These are phyloP conservation scores for Phyllostachys edulis DNA, from an alignment of 176 grass and related monocot genomes.

Conservation along the genomic window DNA sequence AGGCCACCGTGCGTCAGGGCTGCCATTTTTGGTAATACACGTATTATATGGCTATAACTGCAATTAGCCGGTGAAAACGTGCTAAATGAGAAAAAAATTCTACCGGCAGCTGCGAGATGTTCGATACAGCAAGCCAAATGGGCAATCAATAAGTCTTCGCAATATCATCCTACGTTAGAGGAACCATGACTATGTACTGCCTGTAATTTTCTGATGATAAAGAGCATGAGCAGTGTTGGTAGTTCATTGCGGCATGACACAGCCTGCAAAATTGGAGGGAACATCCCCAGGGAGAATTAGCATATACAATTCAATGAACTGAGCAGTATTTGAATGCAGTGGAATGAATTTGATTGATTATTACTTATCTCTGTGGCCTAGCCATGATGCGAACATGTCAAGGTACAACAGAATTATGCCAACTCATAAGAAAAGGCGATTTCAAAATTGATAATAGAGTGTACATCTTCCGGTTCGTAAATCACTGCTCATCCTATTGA, in stretches of 20 bases:
- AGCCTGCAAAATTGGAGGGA: constrained; percentile 16
- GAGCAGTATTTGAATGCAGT: not conserved
- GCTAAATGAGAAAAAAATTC: no score
- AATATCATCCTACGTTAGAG: constrained; percentile 23
- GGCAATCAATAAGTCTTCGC: not conserved
- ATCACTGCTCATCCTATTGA: no score
- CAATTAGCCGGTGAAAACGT: no score
- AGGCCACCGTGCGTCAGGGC: no score
- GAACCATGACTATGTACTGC: constrained; percentile 23
- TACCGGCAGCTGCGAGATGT: not conserved
- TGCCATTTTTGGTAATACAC: no score
- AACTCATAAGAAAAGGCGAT: not conserved
- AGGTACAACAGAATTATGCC: not conserved
- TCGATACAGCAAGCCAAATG: not conserved
- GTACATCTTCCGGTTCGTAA: no score
- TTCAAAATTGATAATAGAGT: no score
- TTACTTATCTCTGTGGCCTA: not conserved
- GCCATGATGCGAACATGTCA: not conserved
- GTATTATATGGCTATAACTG: no score
- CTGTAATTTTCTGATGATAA: not conserved
- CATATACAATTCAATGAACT: not conserved
- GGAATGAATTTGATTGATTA: not conserved
- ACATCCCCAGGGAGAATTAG: not conserved
- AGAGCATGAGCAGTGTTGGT: not conserved
- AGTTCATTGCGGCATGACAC: not conserved